Conservation (phyloP, 805 yeast species). For the Hanseniaspora thailandica region DNA sequence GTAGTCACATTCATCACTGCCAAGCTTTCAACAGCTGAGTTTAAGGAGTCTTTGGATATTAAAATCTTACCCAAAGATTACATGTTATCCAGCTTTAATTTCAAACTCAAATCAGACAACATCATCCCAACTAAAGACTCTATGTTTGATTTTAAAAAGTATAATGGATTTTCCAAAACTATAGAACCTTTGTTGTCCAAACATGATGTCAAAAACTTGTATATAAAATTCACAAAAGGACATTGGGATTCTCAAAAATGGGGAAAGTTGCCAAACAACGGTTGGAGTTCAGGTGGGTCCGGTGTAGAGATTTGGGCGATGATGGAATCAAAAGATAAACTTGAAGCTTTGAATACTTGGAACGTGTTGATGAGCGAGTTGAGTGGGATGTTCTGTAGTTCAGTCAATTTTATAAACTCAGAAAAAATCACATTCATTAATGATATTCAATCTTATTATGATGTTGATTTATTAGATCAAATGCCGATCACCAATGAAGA, state of each 20-base stretch:
- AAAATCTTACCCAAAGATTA: slow-evolving; percentile 65
- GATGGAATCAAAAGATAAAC: slow-evolving; percentile 49
- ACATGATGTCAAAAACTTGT: slow-evolving; percentile 62
- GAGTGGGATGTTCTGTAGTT: slow-evolving; percentile 91
- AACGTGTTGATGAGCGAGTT: slow-evolving; percentile 55
- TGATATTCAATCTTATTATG: slow-evolving; percentile 27
- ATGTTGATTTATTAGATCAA: slow-evolving; percentile 15
- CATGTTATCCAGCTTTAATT: slow-evolving; percentile 58
- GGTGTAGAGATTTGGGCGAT: slow-evolving; percentile 92
- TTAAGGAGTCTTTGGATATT: slow-evolving; percentile 49
- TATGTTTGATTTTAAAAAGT: slow-evolving; percentile 34
- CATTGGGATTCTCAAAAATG: slow-evolving; percentile 86
- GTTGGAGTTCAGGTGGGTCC: slow-evolving; percentile 71
- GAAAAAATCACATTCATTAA: slow-evolving; percentile 63
- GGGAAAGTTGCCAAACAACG: slow-evolving; percentile 71
- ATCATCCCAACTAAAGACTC: slow-evolving; percentile 19
- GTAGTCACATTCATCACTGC: neutral
- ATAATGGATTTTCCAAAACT: slow-evolving; percentile 64
- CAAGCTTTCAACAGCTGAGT: slow-evolving; percentile 25
- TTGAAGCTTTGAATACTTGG: slow-evolving; percentile 58
- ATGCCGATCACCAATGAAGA: slow-evolving; percentile 21
- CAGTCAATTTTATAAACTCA: slow-evolving; percentile 75
- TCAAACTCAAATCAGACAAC: slow-evolving; percentile 47
- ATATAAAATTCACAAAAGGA: slow-evolving; percentile 81
- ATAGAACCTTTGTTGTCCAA: slow-evolving; percentile 63